phyloP scores from a whole-genome alignment of 371 early-diverging fungal species.

The Spiromyces aspiralis region DNA sequence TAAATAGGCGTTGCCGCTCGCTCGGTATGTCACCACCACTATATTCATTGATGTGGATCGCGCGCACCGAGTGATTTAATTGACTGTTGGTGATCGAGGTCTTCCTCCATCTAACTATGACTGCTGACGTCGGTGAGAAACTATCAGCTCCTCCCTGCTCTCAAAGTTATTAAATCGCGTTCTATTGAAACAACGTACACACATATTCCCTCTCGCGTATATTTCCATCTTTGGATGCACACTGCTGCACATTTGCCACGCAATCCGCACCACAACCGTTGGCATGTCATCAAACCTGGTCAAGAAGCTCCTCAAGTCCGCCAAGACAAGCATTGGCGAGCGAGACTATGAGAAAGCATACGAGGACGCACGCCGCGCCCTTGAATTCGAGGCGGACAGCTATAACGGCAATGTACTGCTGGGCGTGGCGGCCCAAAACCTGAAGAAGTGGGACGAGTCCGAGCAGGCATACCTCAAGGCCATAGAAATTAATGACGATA shows the following conservation, averaged over 20 bases:
- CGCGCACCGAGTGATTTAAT: not conserved
- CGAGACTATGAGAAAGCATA: conserved; percentile 61
- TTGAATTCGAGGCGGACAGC: conserved; percentile 53
- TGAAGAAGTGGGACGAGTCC: conserved; percentile 43
- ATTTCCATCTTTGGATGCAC: not conserved
- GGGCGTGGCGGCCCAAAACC: conserved; percentile 55
- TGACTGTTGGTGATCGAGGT: not conserved
- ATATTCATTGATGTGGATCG: not conserved
- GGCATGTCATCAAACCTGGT: conserved; percentile 7
- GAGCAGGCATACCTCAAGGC: conserved; percentile 53
- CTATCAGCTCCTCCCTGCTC: not conserved
- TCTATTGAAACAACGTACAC: not conserved
- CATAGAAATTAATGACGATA: conserved; percentile 29
- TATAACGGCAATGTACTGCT: conserved; percentile 71
- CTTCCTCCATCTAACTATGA: not conserved
- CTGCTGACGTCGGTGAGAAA: too few species aligned
- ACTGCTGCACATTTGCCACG: too few species aligned
- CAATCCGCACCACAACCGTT: not conserved
- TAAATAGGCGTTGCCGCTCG: too few species aligned
- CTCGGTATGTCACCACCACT: too few species aligned
- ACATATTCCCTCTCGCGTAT: not conserved
- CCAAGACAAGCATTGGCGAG: conserved; percentile 50
- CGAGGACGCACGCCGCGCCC: conserved; percentile 44
- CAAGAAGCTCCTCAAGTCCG: conserved; percentile 45
- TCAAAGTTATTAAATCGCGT: not conserved